These are phyloP conservation scores for Plantago coronopus DNA, from an alignment of 305 asterid species.

Conservation along the genomic window DNA sequence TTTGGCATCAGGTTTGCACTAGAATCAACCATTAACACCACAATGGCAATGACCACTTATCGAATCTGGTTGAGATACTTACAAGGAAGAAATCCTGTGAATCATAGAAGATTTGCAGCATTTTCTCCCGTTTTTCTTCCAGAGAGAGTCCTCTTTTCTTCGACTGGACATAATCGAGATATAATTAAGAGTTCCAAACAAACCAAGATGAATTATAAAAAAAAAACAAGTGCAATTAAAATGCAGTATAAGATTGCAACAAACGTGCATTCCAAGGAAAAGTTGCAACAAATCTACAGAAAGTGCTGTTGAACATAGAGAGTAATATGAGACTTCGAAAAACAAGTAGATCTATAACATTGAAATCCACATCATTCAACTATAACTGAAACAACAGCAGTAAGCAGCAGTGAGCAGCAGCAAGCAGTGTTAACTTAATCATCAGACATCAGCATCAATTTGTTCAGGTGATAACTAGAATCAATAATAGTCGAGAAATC, in stretches of 20 bases:
- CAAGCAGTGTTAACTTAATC: too few species aligned
- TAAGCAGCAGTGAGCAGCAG: too few species aligned
- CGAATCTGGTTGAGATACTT: slow-evolving; percentile 31
- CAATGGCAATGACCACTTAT: neutral
- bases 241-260: neutral
- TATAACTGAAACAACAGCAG: neutral
- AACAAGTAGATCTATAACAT: too few species aligned
- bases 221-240: neutral
- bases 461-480: neutral
- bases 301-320: too few species aligned
- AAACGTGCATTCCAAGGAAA: neutral
- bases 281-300: neutral
- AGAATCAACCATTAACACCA: neutral
- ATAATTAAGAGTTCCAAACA: slow-evolving; percentile 18
- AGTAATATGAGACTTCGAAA: too few species aligned
- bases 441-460: too few species aligned
- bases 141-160: slow-evolving; percentile 91
- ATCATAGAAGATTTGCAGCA: slow-evolving; percentile 87
- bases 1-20: neutral
- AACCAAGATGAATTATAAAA: neutral
- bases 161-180: slow-evolving; percentile 39
- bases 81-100: slow-evolving; percentile 79
- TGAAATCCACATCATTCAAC: too few species aligned
- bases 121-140: slow-evolving; percentile 93
- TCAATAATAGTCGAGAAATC: too few species aligned